A percentile compares a stretch with the other conserved stretches of the same genome.
Conservation (phyloP, 2,329 filamentous ascomycete genomes). For the Torrubiella hemipterigena region DNA sequence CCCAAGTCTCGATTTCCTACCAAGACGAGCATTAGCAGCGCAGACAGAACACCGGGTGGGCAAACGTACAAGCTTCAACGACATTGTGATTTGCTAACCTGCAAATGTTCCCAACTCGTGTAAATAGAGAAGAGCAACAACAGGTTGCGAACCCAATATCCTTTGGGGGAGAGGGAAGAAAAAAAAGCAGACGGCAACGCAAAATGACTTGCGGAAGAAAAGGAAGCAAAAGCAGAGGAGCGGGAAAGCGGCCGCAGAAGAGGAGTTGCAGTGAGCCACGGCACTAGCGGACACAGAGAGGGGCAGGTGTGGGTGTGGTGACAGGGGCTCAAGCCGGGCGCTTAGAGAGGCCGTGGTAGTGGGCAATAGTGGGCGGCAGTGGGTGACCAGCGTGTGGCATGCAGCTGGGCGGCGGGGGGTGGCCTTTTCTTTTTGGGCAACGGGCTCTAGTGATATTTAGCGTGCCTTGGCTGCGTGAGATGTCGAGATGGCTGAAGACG, state of each 20-base stretch:
- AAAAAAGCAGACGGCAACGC: slow-evolving; percentile 5
- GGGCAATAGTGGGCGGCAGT: too few relatives aligned
- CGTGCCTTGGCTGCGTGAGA: too few relatives aligned
- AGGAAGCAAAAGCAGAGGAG: not conserved
- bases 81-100: slow-evolving; percentile 39
- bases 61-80: slow-evolving; percentile 45
- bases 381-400: too few relatives aligned
- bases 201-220: slow-evolving; percentile 2
- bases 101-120: not conserved
- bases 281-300: not conserved
- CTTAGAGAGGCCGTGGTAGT: not conserved
- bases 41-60: not conserved
- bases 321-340: not conserved
- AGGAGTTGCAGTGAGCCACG: not conserved
- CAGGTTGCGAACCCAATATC: not conserved
- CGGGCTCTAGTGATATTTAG: too few relatives aligned
- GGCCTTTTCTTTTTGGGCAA: too few relatives aligned
- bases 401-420: too few relatives aligned
- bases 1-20: slow-evolving; percentile 98
- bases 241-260: not conserved
- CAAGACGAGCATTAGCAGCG: not conserved
- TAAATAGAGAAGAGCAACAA: not conserved
- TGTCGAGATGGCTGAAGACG: too few relatives aligned
- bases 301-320: not conserved
- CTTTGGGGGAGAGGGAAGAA: slow-evolving; percentile 2